Base-by-base conservation (phyloP, 2,329 filamentous ascomycete genomes). In the Didymella sp. region DNA sequence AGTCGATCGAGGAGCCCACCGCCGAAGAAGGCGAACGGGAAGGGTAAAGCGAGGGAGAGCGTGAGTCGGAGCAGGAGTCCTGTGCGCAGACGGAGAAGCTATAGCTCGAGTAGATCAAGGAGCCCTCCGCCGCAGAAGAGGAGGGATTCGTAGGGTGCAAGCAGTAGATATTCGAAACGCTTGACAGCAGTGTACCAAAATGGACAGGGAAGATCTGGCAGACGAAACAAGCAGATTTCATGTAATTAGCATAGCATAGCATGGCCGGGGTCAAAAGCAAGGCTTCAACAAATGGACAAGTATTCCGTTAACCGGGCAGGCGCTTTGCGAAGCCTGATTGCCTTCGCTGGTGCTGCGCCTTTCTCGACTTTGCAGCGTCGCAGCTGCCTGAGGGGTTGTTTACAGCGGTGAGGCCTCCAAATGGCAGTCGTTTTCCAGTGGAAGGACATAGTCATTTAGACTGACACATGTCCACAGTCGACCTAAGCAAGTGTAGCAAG, bases 71-170 rank as follows among this genome's bases (percentile, higher is more conserved):
- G 53, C 19, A 21, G 33, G 50, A 54, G 59, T 47, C 56, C 56
- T 35, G 35, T 51, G 44, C 28, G 51, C 28, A 58, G 56, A 49
- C 54, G 44, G 40, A 59, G 58, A 13, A 56, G 58, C 22, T 59
- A 61, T 19, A 63, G 31, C 51, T 56, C 59, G 27, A 49, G 56
- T 22, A 46, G 54, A 27, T 57, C 53, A 21, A 45, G 56, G 24
- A 61, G 58, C 41, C 52, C 63, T 28, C 58, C 63, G 22, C 58
- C 58, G 3, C 58, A 57, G 27, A 54, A 51, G 22, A 60, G 58
- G 48, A 63, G 60, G 41, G 63, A 63, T 33, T 51, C 37, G 8
- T 56, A 22, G 35, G 13, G 30, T 9, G 15, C 24, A 19, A 11
- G 3, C 12, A 27, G 22, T 7, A 17, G 11, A 6, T 13, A 13